Base-by-base conservation (phyloP, 129 eudicot species). In the Flaveria bidentis region DNA sequence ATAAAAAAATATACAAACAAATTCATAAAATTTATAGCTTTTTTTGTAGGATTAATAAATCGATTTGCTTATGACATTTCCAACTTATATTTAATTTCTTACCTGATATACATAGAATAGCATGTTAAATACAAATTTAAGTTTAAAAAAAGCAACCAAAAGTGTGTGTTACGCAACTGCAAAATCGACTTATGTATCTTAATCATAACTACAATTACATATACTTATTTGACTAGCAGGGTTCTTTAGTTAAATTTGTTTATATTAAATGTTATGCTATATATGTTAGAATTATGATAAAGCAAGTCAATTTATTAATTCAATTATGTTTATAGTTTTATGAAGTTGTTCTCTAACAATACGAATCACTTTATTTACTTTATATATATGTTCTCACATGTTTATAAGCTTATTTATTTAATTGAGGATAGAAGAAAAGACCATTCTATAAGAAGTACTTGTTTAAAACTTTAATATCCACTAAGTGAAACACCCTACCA, bases 391-490 rank as follows among this genome's bases (percentile, higher is more conserved):
- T 58, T 58, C 23, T 58, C 33, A 58, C 33, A 58, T 23, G 2
- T 10, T 23, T 58, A 22, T 58, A 58, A 58, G 33, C 7, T 20
- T 58, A 49, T 58, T 20, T 58, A 22, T 58, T 9, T 60, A 45
- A 8, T 9, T 45, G 50, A 61, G 44, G 2, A 57, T 22, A 57
- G 33, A 51, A 50, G 15, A 51, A 50, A 25, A 9, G 14, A 17
- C 20, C 17, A 1, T 26, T 44, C 26, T 61, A 61, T 61, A 61
- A 61, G 67, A 26, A 61, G 26, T 25, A 26, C 67, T 61, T 61
- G 63, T 76, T 76, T 36, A 4, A 25, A 56, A 45, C 69, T 77
- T 77, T 57, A 56, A 56, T 44, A 44, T 68, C 70, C 70, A 77
- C 62, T 30, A n/a, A 57, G 1, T 28, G 44, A 57, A 69, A 16